A percentile compares a stretch with the other conserved stretches of the same genome.
Evolutionary conservation across 352 stramenopile species (phyloP).

Genomic region (Pythium coloratum): DNA sequence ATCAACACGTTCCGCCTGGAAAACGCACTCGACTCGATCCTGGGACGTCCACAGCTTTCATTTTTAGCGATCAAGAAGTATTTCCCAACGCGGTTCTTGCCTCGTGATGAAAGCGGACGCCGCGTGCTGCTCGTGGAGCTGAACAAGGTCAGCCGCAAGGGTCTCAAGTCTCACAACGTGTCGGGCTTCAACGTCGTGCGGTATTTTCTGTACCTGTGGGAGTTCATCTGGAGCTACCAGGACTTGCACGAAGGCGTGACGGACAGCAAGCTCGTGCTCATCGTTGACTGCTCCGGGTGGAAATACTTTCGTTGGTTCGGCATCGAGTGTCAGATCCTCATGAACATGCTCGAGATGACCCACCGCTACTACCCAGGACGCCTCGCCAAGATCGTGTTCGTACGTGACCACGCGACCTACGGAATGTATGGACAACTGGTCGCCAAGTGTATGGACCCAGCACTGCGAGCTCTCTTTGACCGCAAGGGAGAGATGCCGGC

Average conservation of each 20-base stretch:
- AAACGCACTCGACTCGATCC: constrained; percentile 41
- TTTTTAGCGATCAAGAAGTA: constrained; percentile 42
- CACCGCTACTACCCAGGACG: constrained; percentile 31
- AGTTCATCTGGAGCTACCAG: constrained; percentile 51
- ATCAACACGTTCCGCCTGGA: constrained; percentile 38
- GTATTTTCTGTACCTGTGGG: constrained; percentile 47
- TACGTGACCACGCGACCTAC: constrained; percentile 20
- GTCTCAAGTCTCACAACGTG: constrained; percentile 30
- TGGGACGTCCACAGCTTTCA: constrained; percentile 30
- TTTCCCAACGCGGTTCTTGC: constrained; percentile 34
- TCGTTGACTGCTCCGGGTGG: constrained; percentile 36
- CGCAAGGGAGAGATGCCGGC: neutral
- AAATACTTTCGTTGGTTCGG: constrained; percentile 31
- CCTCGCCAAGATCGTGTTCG: constrained; percentile 27
- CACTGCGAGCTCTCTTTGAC: constrained; percentile 8
- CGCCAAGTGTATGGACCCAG: constrained; percentile 9
- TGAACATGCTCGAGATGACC: constrained; percentile 27
- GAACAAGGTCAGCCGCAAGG: constrained; percentile 22
- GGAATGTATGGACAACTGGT: constrained; percentile 19
- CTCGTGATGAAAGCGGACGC: constrained; percentile 25
- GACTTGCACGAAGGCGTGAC: constrained; percentile 31
- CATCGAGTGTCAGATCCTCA: constrained; percentile 29
- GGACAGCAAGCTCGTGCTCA: constrained; percentile 33
- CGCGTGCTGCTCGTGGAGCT: constrained; percentile 33
- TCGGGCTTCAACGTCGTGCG: constrained; percentile 33